phyloP scores from a whole-genome alignment of 2,329 filamentous ascomycete genomes.

The Lachnellula suecica region DNA sequence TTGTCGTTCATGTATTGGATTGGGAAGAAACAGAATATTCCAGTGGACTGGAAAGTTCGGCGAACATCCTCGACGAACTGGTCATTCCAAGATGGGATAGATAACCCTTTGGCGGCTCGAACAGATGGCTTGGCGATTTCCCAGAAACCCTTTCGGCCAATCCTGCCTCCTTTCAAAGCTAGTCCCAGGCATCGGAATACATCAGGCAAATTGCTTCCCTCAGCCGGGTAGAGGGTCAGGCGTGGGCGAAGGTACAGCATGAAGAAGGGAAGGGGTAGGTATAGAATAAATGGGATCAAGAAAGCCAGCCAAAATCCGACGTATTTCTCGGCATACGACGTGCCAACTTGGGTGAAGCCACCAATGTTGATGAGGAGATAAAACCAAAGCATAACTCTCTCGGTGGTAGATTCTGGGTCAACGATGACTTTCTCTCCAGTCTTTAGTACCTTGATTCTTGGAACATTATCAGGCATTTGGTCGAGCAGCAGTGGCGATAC shows the following conservation, averaged over 20 bases:
- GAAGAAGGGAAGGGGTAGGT: conserved; percentile 54
- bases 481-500: conserved; percentile 63
- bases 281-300: conserved; percentile 54
- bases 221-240: conserved; percentile 43
- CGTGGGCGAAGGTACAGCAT: conserved; percentile 45
- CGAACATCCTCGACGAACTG: conserved; percentile 74
- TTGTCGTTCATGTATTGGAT: conserved; percentile 37
- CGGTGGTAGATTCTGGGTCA: conserved; percentile 57
- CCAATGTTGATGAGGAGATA: conserved; percentile 72
- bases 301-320: conserved; percentile 50
- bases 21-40: conserved; percentile 60
- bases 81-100: conserved; percentile 73
- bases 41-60: conserved; percentile 67
- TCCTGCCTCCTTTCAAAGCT: conserved; percentile 50
- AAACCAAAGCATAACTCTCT: conserved; percentile 48
- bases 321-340: conserved; percentile 43
- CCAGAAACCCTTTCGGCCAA: conserved; percentile 51
- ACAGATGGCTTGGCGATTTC: conserved; percentile 66
- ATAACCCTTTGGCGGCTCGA: conserved; percentile 53
- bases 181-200: conserved; percentile 42
- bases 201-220: conserved; percentile 45
- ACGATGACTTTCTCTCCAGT: conserved; percentile 60
- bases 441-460: conserved; percentile 41
- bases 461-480: conserved; percentile 45
- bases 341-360: conserved; percentile 46